Conservation (phyloP, 1,284 basidiomycete species). For the Mycena sp. region DNA sequence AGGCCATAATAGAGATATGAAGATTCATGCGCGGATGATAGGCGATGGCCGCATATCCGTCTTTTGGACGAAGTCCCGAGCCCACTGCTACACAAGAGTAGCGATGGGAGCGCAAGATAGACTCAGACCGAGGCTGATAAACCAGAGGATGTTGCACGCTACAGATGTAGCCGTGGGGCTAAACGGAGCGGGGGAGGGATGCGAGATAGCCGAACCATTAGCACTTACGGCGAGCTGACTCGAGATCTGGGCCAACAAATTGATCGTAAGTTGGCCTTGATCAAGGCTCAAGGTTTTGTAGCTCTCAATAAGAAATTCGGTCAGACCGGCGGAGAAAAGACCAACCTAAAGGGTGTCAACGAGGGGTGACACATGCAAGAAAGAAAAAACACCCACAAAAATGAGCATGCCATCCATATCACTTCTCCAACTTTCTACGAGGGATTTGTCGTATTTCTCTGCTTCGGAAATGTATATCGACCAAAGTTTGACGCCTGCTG, state of each 20-base stretch:
- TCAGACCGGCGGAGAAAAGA: slow-evolving; percentile 10
- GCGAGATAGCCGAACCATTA: neutral
- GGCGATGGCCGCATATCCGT: neutral
- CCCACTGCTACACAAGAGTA: no score
- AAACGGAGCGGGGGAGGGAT: neutral
- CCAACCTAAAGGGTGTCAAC: no score
- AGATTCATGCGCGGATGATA: no score
- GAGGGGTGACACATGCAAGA: no score
- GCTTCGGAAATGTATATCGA: no score
- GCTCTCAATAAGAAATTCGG: slow-evolving; percentile 10
- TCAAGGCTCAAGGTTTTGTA: slow-evolving; percentile 2
- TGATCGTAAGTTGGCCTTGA: neutral
- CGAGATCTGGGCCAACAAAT: neutral
- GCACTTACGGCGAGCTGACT: neutral
- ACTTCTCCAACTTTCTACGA: no score
- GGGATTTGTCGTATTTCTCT: no score
- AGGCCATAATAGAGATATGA: no score
- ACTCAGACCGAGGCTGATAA: neutral
- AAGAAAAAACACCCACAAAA: no score
- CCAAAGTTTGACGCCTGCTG: no score
- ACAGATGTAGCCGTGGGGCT: neutral
- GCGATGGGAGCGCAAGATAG: slow-evolving; percentile 4
- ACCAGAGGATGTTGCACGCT: slow-evolving; percentile 4
- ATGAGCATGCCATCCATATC: no score
- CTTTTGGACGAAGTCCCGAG: no score